Base-by-base conservation (phyloP, 139 green algal genomes). In the Spirogloea muscicola region DNA sequence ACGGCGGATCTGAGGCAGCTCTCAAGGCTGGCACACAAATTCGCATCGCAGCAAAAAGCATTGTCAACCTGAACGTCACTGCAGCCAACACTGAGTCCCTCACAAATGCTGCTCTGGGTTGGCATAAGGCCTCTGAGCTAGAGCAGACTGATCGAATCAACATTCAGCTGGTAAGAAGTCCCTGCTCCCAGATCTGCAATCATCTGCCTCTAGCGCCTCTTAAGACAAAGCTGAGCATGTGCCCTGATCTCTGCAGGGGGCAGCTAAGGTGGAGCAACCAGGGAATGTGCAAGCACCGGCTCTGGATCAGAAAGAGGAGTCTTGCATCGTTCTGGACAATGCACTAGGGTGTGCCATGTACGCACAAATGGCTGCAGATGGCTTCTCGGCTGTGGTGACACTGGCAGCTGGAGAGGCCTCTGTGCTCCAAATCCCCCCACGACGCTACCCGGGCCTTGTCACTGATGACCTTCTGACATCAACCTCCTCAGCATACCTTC, bases 21-120 rank as follows among this genome's bases (percentile, higher is more conserved):
- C 31, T 64, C 10, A 16, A 16, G 31, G 55, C 13, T 21, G 86
- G 82, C 37, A 83, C 72, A 1, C 79, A 80, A 61, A 41, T 89
- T 3, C 41, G 49, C 4, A 27, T 89, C 21, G 87, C 78, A 1
- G 42, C 76, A 31, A 88, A 44, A 51, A 81, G 33, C 38, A 86
- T 91, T n/a, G 31, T 84, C 25, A 88, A 87, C 51, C 46, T 74
- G 29, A 87, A 89, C 69, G 49, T 83, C 34, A 88, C 89, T 46
- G 41, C 63, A 10, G 36, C 39, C 42, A 13, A 43, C 38, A 37
- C 76, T 10, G 62, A 80, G 6, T 33, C 68, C 27, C 59, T 77
- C 3, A 37, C 36, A 2, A 34, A 5, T 16, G 68, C 68, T 31
- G 13, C 51, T 3, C 59, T 69, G 10, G 42, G 27, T 3, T 77